Percentiles rank a stretch among this genome's conserved stretches.
Evolutionary conservation across 192 early-diverging fungal genomes (phyloP).

Genomic region (Rhizophlyctis rosea): DNA sequence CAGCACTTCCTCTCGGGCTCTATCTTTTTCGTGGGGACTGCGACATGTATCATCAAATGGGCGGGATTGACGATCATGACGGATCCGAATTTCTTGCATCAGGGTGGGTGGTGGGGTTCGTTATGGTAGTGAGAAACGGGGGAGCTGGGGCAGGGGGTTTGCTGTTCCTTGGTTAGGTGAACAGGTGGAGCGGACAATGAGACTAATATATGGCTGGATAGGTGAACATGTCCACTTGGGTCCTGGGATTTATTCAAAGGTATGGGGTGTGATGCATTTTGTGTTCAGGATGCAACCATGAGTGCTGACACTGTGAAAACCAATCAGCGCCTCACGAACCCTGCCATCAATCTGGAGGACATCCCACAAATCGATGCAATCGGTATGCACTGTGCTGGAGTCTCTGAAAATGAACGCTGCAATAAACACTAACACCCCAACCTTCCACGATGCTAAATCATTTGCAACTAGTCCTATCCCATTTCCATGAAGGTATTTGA

Average conservation of each 20-base stretch:
- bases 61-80: constrained; percentile 9
- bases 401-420: too few species aligned
- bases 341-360: constrained; percentile 5
- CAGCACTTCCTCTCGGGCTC: constrained; percentile 3
- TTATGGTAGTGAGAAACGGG: too few species aligned
- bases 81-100: constrained; percentile 9
- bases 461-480: constrained; percentile 8
- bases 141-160: too few species aligned
- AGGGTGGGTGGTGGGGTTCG: neutral
- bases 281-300: too few species aligned
- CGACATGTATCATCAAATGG: constrained; percentile 6
- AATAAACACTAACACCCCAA: too few species aligned
- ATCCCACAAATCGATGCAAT: constrained; percentile 9
- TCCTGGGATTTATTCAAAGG: constrained; percentile 7
- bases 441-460: too few species aligned
- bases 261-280: too few species aligned
- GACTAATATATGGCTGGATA: too few species aligned
- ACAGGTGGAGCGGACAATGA: too few species aligned
- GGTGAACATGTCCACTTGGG: constrained; percentile 10
- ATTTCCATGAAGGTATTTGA: constrained; percentile 8
- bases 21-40: constrained; percentile 5
- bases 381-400: neutral
- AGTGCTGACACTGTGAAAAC: too few species aligned
- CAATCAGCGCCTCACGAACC: constrained; percentile 6
- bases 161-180: too few species aligned